Base-by-base conservation (phyloP, 306 rosid genomes). In the Trifolium fragiferum region DNA sequence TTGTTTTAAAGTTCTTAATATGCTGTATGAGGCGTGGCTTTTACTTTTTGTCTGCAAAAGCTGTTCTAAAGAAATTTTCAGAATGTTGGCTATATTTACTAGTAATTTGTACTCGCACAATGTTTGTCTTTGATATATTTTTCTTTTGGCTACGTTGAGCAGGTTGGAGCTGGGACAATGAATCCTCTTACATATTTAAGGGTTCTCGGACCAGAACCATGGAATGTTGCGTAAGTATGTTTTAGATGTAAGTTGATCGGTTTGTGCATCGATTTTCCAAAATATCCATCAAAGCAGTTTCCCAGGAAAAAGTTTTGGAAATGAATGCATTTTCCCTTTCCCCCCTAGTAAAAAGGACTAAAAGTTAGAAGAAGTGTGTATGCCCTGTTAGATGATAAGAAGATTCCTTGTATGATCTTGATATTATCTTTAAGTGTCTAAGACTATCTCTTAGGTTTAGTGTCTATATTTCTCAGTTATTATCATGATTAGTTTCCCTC, bases 101-200 rank as follows among this genome's bases (percentile, higher is more conserved):
- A n/a, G n/a, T n/a, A 32, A 13, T 70, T 71, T 14, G 9, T 53
- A 13, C 15, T 38, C 11, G 0, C 18, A 3, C 5, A 33, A 37
- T 71, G 18, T 1, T 70, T 40, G 12, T 77, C 49, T 64, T 70
- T 82, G 76, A 76, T 84, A 19, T 27, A 10, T 46, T 30, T 35
- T 70, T 44, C 30, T 21, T 69, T 68, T 50, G 77, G 50, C 40
- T 82, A 16, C 49, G 23, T 74, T 85, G 82, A 80, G 72, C 85
- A 93, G 98, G 98, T 93, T 83, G 98, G 98, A 78, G 96, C 98
- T 43, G 98, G 98, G 76, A 93, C 98, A 64, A 93, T 93, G 98
- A 93, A 93, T 88, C 98, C 98, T 74, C 89, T 87, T 66, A 91
- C 97, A 76, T 93, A 88, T 86, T 83, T 93, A 80, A 88, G 98